Conservation (phyloP, 768 basidiomycete species). For the Boletales sp. region DNA sequence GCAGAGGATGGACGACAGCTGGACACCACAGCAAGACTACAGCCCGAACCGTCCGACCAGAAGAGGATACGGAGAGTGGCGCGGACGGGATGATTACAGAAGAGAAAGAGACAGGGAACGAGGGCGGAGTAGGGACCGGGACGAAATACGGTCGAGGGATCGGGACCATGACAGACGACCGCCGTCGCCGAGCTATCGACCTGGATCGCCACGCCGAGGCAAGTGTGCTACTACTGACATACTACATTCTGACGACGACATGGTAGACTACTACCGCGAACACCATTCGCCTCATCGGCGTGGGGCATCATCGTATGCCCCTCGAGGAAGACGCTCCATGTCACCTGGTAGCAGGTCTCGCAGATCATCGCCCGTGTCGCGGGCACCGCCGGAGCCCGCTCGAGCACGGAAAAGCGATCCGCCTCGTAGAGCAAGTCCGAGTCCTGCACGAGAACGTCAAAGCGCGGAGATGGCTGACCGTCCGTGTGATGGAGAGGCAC, state of each 20-base stretch:
- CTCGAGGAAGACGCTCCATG: constrained; percentile 20
- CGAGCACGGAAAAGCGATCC: constrained; percentile 13
- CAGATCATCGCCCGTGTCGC: constrained; percentile 18
- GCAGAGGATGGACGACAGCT: constrained; percentile 10
- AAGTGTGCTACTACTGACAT: constrained; percentile 1
- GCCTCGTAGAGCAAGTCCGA: constrained; percentile 13
- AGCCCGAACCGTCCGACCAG: constrained; percentile 13
- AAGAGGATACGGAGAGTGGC: constrained; percentile 18
- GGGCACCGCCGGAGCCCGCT: constrained; percentile 8
- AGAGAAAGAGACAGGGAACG: constrained; percentile 19
- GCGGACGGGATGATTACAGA: constrained; percentile 21
- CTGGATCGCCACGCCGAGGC: constrained; percentile 27
- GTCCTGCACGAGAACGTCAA: constrained; percentile 9
- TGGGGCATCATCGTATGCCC: constrained; percentile 7
- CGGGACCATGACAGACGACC: constrained; percentile 20
- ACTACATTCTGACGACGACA: not conserved
- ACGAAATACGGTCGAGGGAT: constrained; percentile 16
- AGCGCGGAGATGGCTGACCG: not conserved
- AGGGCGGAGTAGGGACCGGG: constrained; percentile 22
- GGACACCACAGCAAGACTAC: constrained; percentile 16
- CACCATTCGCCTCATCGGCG: constrained; percentile 13
- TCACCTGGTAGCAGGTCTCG: constrained; percentile 24
- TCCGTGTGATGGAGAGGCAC: not conserved
- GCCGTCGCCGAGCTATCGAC: constrained; percentile 15
- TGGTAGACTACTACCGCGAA: constrained; percentile 15